These are phyloP conservation scores for Backusella luteola DNA, from an alignment of 192 early-diverging fungal genomes.

Conservation along the genomic window DNA sequence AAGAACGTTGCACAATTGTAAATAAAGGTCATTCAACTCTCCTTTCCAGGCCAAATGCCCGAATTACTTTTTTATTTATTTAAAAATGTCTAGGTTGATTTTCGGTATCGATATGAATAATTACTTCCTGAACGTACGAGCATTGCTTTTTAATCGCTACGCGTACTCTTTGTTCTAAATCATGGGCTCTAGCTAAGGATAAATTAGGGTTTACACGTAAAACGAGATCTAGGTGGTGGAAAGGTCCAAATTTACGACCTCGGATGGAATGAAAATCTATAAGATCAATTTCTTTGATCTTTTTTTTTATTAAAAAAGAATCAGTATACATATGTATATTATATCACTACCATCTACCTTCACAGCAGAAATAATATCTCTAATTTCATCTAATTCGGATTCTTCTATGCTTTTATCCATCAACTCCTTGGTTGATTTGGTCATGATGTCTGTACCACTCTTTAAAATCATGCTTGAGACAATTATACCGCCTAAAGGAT, in stretches of 20 bases:
- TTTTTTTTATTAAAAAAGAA: background rate
- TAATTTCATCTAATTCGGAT: constrained; percentile 30
- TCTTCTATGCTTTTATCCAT: constrained; percentile 31
- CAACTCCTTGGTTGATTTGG: constrained; percentile 33
- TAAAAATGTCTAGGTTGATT: constrained; percentile 12
- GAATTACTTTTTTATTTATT: background rate
- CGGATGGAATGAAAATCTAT: constrained; percentile 44
- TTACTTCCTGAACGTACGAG: constrained; percentile 37
- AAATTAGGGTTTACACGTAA: constrained; percentile 52
- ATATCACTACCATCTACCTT: constrained; percentile 22
- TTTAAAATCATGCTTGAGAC: constrained; percentile 70
- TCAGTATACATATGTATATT: background rate
- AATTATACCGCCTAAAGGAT: constrained; percentile 73
- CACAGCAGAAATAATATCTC: constrained; percentile 22
- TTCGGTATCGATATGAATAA: constrained; percentile 38
- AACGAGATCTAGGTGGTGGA: constrained; percentile 51
- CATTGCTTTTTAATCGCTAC: constrained; percentile 32
- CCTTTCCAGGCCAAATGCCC: background rate
- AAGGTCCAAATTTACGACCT: constrained; percentile 59
- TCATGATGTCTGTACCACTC: constrained; percentile 55
- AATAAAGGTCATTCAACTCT: background rate
- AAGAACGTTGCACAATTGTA: background rate
- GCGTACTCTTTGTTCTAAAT: constrained; percentile 37
- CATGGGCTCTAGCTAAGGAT: constrained; percentile 45
- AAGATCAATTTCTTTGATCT: constrained; percentile 37